phyloP scores from a whole-genome alignment of 2,329 filamentous ascomycete species.

The Aspergillus viridinutans region DNA sequence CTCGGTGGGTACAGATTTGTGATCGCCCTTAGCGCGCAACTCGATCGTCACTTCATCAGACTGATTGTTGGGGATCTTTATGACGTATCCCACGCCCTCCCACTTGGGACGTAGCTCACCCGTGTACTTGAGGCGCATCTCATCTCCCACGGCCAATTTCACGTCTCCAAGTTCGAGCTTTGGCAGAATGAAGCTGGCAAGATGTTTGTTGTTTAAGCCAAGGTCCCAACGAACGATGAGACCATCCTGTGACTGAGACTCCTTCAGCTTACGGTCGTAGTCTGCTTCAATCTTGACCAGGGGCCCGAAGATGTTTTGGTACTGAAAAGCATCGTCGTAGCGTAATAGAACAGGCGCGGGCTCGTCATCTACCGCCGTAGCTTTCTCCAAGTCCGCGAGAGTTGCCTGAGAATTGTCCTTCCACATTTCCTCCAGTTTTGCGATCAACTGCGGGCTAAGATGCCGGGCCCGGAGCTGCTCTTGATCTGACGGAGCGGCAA shows the following conservation, averaged over 20 bases:
- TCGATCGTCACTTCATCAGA: slow-evolving; percentile 97
- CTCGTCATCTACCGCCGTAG: slow-evolving; percentile 87
- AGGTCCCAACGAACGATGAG: slow-evolving; percentile 90
- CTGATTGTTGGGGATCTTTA: slow-evolving; percentile 99
- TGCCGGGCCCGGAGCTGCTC: slow-evolving; percentile 95
- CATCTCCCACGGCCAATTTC: slow-evolving; percentile 94
- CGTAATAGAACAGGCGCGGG: slow-evolving; percentile 86
- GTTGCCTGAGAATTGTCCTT: slow-evolving; percentile 90
- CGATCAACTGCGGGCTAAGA: slow-evolving; percentile 88
- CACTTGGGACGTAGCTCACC: slow-evolving; percentile 87
- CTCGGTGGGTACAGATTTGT: slow-evolving; percentile 93
- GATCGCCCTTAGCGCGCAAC: slow-evolving; percentile 86
- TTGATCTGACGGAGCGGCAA: slow-evolving; percentile 81
- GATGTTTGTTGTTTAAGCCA: slow-evolving; percentile 93
- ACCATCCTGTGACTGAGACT: slow-evolving; percentile 96
- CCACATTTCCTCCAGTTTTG: slow-evolving; percentile 96
- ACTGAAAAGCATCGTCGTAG: slow-evolving; percentile 97
- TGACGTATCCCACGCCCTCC: slow-evolving; percentile 98
- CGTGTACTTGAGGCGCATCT: slow-evolving; percentile 96
- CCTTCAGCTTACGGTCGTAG: slow-evolving; percentile 98
- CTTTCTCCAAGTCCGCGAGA: slow-evolving; percentile 86
- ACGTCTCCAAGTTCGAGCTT: slow-evolving; percentile 98
- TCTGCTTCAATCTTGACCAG: slow-evolving; percentile 99
- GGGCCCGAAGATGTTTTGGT: slow-evolving; percentile 97
- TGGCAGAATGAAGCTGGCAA: slow-evolving; percentile 90